A percentile compares a stretch with the other conserved stretches of the same genome.
These are phyloP conservation scores for Boletus reticuloceps DNA, from an alignment of 768 basidiomycete species.

Conservation along the genomic window DNA sequence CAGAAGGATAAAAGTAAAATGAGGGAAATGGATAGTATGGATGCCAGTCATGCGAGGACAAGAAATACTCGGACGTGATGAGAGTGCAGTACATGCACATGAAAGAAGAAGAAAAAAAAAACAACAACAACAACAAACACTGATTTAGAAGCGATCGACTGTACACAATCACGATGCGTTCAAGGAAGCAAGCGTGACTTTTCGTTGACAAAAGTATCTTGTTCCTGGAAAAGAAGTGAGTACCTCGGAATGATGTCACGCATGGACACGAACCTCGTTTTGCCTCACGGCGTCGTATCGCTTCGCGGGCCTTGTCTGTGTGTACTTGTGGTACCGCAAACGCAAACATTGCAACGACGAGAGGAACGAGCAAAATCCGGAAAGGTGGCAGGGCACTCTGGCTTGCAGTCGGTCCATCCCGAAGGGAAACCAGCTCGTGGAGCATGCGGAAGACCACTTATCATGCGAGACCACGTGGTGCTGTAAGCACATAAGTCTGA, in stretches of 20 bases:
- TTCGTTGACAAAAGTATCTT: conserved; percentile 16
- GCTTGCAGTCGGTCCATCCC: background rate
- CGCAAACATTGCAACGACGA: conserved; percentile 15
- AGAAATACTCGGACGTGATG: background rate
- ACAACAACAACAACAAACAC: too few relatives aligned
- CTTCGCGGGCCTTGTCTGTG: conserved; percentile 9
- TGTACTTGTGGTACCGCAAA: conserved; percentile 13
- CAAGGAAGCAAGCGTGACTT: conserved; percentile 26
- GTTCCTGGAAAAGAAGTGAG: background rate
- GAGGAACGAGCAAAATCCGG: conserved; percentile 1
- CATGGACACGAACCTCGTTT: conserved; percentile 8
- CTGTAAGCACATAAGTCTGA: conserved; percentile 19
- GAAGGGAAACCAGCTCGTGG: conserved; percentile 29
- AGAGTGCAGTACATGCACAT: background rate
- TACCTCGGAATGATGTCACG: background rate
- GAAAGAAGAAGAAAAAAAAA: background rate
- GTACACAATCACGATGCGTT: background rate
- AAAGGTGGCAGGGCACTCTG: background rate
- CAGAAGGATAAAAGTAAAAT: too few relatives aligned
- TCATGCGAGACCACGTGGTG: conserved; percentile 37
- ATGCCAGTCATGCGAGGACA: conserved; percentile 2
- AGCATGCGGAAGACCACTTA: conserved; percentile 40
- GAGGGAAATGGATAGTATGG: background rate
- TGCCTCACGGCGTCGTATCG: background rate
- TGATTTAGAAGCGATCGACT: background rate